Percentiles rank a stretch among this genome's conserved stretches.
Conservation (phyloP, 1,284 basidiomycete species). For the Moniliophthora roreri region DNA sequence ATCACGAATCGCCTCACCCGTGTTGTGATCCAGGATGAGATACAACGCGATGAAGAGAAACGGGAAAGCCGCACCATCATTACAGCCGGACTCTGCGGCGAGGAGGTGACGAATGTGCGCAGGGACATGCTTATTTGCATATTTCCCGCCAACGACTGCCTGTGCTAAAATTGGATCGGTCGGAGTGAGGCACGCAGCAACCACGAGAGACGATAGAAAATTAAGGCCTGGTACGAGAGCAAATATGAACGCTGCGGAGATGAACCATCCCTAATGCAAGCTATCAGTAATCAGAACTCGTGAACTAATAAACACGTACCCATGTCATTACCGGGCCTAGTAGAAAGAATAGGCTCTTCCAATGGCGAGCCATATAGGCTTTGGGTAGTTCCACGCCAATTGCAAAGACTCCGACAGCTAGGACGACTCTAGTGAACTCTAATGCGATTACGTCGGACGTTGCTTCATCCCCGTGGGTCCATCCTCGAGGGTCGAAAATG, state of each 20-base stretch:
- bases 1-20: slow-evolving; percentile 68
- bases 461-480: slow-evolving; percentile 61
- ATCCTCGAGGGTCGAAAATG: slow-evolving; percentile 84
- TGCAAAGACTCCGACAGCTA: slow-evolving; percentile 96
- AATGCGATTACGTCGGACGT: slow-evolving; percentile 72
- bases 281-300: slow-evolving; percentile 9
- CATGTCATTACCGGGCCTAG: slow-evolving; percentile 91
- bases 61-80: slow-evolving; percentile 95
- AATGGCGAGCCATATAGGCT: slow-evolving; percentile 88
- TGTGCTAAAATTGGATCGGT: slow-evolving; percentile 95
- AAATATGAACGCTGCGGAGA: slow-evolving; percentile 87
- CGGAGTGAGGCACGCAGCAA: slow-evolving; percentile 94
- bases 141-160: slow-evolving; percentile 94
- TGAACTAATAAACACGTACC: slow-evolving; percentile 44
- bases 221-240: slow-evolving; percentile 84
- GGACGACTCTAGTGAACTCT: slow-evolving; percentile 91
- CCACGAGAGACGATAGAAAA: slow-evolving; percentile 85
- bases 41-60: slow-evolving; percentile 95
- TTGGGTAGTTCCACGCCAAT: slow-evolving; percentile 96
- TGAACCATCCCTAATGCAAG: slow-evolving; percentile 78
- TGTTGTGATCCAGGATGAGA: slow-evolving; percentile 72
- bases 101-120: slow-evolving; percentile 88
- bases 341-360: slow-evolving; percentile 85
- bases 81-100: slow-evolving; percentile 91
- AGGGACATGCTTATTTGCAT: slow-evolving; percentile 98